phyloP scores from a whole-genome alignment of 768 basidiomycete species.

The Leccinellum albellum region DNA sequence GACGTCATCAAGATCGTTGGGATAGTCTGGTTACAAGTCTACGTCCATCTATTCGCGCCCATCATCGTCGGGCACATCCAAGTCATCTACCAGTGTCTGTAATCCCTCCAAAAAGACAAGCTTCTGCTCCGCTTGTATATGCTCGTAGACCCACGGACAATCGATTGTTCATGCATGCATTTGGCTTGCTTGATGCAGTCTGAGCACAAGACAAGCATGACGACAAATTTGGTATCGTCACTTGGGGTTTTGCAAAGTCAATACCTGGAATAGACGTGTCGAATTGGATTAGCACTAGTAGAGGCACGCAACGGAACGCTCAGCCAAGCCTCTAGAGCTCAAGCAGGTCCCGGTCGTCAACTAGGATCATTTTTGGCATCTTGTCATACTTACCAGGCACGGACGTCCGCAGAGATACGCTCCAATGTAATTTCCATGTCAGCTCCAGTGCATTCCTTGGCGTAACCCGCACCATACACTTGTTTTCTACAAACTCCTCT shows the following conservation, averaged over 20 bases:
- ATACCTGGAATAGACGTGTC: slow-evolving; percentile 39
- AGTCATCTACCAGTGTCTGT: slow-evolving; percentile 28
- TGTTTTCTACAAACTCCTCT: slow-evolving; percentile 58
- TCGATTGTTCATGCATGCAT: slow-evolving; percentile 81
- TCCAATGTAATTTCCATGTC: slow-evolving; percentile 48
- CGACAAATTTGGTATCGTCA: slow-evolving; percentile 55
- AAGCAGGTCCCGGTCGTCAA: slow-evolving; percentile 34
- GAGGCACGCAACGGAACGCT: neutral
- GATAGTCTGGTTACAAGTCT: neutral
- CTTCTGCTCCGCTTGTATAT: slow-evolving; percentile 54
- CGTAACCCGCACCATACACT: slow-evolving; percentile 42
- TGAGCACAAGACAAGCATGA: slow-evolving; percentile 68
- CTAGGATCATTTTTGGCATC: slow-evolving; percentile 64
- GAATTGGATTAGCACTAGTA: neutral
- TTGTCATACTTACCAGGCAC: slow-evolving; percentile 82
- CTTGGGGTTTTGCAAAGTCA: slow-evolving; percentile 41
- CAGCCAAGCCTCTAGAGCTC: slow-evolving; percentile 23
- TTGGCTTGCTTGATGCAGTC: slow-evolving; percentile 51
- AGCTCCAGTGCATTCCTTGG: neutral
- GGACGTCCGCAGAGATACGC: slow-evolving; percentile 78
- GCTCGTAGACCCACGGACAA: slow-evolving; percentile 78
- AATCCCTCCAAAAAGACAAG: slow-evolving; percentile 29
- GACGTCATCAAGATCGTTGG: too few species aligned
- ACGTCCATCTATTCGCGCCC: neutral
- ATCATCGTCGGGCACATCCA: slow-evolving; percentile 9